Evolutionary conservation across 495 filamentous ascomycete genomes (phyloP), one percentile per base, ranked within the genome.

Genomic region (Aspergillus heteromorphus): DNA sequence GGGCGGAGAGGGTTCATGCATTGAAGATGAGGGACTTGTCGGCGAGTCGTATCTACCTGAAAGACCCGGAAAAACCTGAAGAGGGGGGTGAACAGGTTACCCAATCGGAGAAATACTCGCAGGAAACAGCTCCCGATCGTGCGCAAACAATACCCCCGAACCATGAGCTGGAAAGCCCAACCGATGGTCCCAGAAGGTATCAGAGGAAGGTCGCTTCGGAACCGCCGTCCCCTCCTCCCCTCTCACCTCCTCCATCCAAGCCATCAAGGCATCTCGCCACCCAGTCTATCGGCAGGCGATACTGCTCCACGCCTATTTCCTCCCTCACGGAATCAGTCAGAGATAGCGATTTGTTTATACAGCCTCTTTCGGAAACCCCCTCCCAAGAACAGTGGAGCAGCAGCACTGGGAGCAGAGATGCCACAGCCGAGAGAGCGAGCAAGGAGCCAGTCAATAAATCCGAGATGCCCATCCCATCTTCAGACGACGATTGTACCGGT

Each of bases 401-500:
- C 51, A 73, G 67, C 54, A 61, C 61, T 20, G 60, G 61, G 14
- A 69, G 66, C 34, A 55, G 38, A 23, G 41, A 64, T n/a, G 38
- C 68, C 19, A 57, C 59, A 8, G 51, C 63, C 47, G 66, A 67
- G 25, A 65, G 54, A 18, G 55, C 60, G 21, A 58, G 56, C 2
- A 57, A 64, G 29, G 58, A 60, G n/a, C 56, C 49, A 17, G 27
- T 18, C 8, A 21, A 40, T 41, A 61, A 55, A n/a, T 50, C 60
- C 5, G 67, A 74, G 21, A 73, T 66, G 0, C 68, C 73, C 2
- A 49, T 77, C 14, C 68, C 71, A 30, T 75, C 73, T 38, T 77
- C 73, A 0, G 73, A 77, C 31, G 73, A 77, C 10, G 73, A 77
- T 45, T 60, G 64, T n/a, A 64, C 67, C 19, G 59, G 63, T 18